phyloP scores from a whole-genome alignment of 768 basidiomycete species.

The Favolaschia claudopus region DNA sequence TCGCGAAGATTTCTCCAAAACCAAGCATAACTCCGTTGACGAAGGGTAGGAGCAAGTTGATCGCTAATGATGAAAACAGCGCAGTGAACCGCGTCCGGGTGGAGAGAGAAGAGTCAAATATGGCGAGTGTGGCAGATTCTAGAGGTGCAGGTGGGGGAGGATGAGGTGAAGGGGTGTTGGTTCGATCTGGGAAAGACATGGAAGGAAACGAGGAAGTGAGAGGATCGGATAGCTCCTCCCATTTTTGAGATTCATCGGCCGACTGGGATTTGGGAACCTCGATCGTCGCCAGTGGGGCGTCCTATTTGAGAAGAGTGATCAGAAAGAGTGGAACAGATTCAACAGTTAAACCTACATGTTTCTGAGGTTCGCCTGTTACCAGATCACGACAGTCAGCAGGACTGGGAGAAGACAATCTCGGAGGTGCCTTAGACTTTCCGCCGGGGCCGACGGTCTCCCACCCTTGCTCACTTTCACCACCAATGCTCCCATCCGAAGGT shows the following conservation, averaged over 20 bases:
- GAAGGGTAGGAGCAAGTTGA: constrained; percentile 88
- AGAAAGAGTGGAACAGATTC: neutral
- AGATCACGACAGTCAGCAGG: constrained; percentile 50
- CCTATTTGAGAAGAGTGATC: neutral
- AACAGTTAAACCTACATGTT: constrained; percentile 33
- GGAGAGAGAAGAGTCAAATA: constrained; percentile 75
- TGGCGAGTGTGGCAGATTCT: constrained; percentile 65
- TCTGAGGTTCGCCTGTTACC: constrained; percentile 45
- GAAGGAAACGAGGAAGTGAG: constrained; percentile 79
- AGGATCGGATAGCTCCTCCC: constrained; percentile 76
- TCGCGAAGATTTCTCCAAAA: constrained; percentile 94
- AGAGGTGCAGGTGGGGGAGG: constrained; percentile 20
- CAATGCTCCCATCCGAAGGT: constrained; percentile 7
- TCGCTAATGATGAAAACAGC: constrained; percentile 75
- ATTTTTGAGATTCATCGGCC: constrained; percentile 63
- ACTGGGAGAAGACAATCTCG: constrained; percentile 38
- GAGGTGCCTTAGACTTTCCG: constrained; percentile 27
- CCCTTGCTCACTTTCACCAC: constrained; percentile 32
- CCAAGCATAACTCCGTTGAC: constrained; percentile 96
- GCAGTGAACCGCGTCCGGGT: constrained; percentile 73
- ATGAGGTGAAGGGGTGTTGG: constrained; percentile 57
- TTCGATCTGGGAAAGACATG: constrained; percentile 73
- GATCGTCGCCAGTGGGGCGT: constrained; percentile 1
- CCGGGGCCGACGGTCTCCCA: constrained; percentile 54
- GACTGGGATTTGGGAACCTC: constrained; percentile 37